Evolutionary conservation across 2,329 filamentous ascomycete species (phyloP).

Genomic region (Ophiostoma ips): DNA sequence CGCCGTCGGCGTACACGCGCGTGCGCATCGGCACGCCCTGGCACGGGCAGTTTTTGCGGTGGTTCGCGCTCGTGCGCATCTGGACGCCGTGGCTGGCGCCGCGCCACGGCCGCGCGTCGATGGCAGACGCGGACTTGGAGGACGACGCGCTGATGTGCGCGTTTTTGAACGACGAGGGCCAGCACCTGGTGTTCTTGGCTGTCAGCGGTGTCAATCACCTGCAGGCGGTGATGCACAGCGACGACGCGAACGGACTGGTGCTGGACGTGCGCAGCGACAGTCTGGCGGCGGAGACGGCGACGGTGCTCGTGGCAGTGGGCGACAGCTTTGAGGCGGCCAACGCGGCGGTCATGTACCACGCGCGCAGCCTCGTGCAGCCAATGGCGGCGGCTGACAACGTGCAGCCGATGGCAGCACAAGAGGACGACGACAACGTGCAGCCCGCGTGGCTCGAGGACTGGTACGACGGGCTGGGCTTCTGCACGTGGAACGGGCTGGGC

Average conservation of each 20-base stretch:
- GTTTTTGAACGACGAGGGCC: conserved; percentile 58
- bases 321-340: conserved; percentile 61
- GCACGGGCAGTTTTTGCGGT: conserved; percentile 31
- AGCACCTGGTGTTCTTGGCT: conserved; percentile 64
- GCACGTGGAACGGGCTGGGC: conserved; percentile 91
- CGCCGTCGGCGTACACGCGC: conserved; percentile 38
- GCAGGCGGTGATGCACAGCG: conserved; percentile 53
- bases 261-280: conserved; percentile 63
- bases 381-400: conserved; percentile 9
- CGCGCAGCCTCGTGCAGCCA: conserved; percentile 49
- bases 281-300: conserved; percentile 36
- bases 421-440: conserved; percentile 29
- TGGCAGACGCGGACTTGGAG: conserved; percentile 41
- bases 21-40: conserved; percentile 50
- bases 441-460: conserved; percentile 67
- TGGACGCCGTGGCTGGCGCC: conserved; percentile 81
- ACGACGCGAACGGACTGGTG: conserved; percentile 37
- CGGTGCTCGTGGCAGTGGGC: conserved; percentile 57
- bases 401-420: too few species aligned
- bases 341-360: conserved; percentile 74
- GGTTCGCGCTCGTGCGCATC: conserved; percentile 68
- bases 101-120: conserved; percentile 57
- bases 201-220: conserved; percentile 62
- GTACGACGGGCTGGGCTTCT: conserved; percentile 89
- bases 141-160: conserved; percentile 60